Base-by-base conservation (phyloP, 495 filamentous ascomycete species). In the Lophiostoma macrostomum region DNA sequence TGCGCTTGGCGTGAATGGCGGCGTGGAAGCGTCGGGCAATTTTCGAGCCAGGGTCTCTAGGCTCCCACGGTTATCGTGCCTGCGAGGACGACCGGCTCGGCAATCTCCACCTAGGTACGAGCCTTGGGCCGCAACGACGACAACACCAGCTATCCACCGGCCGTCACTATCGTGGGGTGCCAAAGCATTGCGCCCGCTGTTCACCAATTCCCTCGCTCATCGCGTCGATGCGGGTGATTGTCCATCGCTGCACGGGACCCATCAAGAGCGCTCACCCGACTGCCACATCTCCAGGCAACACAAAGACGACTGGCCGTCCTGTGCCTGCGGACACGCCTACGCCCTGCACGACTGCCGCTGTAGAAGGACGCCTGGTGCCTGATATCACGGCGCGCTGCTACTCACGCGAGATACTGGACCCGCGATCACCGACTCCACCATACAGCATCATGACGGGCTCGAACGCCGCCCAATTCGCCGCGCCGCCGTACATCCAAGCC, bases 401-500 rank as follows among this genome's bases (percentile, higher is more conserved):
- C n/a, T n/a, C n/a, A n/a, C n/a, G n/a, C n/a, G n/a, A n/a, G n/a
- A n/a, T n/a, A 11, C 5, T 3, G 16, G 3, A 46, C 12, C 27
- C 42, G 42, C 42, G 42, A n/a, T n/a, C n/a, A n/a, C 23, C 27
- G 12, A 11, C 27, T 30, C 4, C 7, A 32, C 23, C 23, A 10
- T 28, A 13, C 7, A 23, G 20, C 34, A 34, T 5, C 36, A 58
- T 58, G 48, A 49, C 55, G 27, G 32, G 35, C 22, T 22, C 39
- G 16, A 37, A 22, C 48, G 40, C 19, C n/a, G 38, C 40, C 32
- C 35, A 31, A n/a, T 53, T 58, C 31, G 19, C 35, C 28, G 41
- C 24, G 7, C 44, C 60, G 1, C 32, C 60, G 5, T 63, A 63
- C 39, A 22, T 55, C n/a, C 53, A 57, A 20, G 49, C 60, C 42